Conservation (phyloP, 2,329 filamentous ascomycete genomes). For the Neofusicoccum sp. region DNA sequence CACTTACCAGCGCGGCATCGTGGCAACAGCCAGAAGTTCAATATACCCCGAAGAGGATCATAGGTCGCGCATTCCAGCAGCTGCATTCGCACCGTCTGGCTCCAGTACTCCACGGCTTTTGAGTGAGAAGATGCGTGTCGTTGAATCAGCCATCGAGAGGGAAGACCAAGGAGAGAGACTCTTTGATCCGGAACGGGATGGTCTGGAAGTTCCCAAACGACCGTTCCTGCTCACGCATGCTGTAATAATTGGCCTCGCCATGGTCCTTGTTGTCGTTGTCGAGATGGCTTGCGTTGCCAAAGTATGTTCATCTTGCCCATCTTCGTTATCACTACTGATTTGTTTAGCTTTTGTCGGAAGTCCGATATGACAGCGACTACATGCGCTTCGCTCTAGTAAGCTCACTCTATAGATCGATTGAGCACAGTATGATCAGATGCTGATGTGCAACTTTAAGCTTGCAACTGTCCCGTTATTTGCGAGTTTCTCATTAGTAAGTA, state of each 20-base stretch:
- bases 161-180: constrained; percentile 28
- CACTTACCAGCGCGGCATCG: neutral
- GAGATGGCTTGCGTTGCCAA: constrained; percentile 33
- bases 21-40: neutral
- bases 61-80: neutral
- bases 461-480: constrained; percentile 38
- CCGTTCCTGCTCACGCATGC: constrained; percentile 24
- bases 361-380: constrained; percentile 40
- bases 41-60: neutral
- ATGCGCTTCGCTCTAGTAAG: constrained; percentile 39
- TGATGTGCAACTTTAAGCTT: constrained; percentile 29
- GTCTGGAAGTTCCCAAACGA: constrained; percentile 24
- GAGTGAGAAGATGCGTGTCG: constrained; percentile 28
- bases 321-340: neutral
- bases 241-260: constrained; percentile 25
- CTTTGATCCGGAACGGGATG: constrained; percentile 28
- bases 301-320: constrained; percentile 19
- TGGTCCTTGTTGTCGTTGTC: constrained; percentile 30
- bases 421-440: neutral
- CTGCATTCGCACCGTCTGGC: neutral
- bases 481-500: constrained; percentile 31
- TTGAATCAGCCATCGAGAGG: constrained; percentile 26
- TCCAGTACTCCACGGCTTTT: constrained; percentile 15
- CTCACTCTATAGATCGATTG: constrained; percentile 20
- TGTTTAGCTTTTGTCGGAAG: constrained; percentile 32